Base-by-base conservation (phyloP, 441 rosid species). In the Populus hybrid region DNA sequence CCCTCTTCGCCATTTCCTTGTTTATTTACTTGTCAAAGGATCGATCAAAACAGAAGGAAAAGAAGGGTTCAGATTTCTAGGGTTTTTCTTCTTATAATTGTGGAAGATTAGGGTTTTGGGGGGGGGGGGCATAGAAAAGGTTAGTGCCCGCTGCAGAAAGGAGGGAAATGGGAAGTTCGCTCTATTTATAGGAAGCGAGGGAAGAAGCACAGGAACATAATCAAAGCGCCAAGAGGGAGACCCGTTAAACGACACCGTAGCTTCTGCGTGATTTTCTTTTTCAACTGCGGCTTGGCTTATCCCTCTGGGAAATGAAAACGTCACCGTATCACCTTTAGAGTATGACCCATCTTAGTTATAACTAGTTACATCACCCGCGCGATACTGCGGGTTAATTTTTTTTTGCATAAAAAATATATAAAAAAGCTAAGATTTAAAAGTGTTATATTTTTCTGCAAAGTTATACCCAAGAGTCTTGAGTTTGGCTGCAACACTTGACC, bases 1-100 rank as follows among this genome's bases (percentile, higher is more conserved):
- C 81, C 82, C 88, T 87, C 24, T 45, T 45, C 56, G 6, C 56
- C 56, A 45, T 45, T 45, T 45, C 56, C 56, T 45, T 45, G 18
- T 45, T 12, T 45, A 11, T 45, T 45, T 45, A 45, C 16, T 14
- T 14, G 20, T 14, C 14, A 45, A 40, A 14, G 20, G 56, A 14
- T 45, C 56, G 18, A 4, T 45, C 10, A 45, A 45, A 45, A 45
- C 18, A 40, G 50, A 40, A 10, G 14, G 50, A 40, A 40, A 12
- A 45, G 20, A 14, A 45, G 56, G 56, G 18, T 14, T 11, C 56
- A 12, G 10, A 14, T 45, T 45, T 45, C 20, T 45, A 45, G 56
- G 20, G 20, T 45, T 45, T 45, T 14, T 14, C 18, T 12, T 11
- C 16, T 45, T 45, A 26, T 26, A 14, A 45, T 14, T 14, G 56